phyloP scores from a whole-genome alignment of 495 filamentous ascomycete species.

The Entonaema liquescens region DNA sequence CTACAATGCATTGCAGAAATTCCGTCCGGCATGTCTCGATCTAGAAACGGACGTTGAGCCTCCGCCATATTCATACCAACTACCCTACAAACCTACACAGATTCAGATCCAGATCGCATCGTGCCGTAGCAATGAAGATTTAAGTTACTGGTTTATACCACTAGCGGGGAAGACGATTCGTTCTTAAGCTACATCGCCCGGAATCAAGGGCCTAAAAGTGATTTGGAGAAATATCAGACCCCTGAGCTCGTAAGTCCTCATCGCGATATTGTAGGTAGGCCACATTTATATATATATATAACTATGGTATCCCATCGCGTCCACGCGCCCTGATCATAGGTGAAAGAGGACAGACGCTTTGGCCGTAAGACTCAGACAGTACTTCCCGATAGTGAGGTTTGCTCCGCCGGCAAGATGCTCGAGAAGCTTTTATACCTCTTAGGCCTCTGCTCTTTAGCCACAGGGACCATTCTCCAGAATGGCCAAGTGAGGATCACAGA shows the following conservation, averaged over 20 bases:
- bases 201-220: slow-evolving; percentile 1
- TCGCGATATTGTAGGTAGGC: background rate
- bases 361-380: background rate
- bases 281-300: background rate
- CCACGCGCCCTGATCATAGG: background rate
- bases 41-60: slow-evolving; percentile 24
- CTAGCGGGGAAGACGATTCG: background rate
- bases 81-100: background rate
- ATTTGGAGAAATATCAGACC: background rate
- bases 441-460: slow-evolving; percentile 42
- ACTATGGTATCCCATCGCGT: background rate
- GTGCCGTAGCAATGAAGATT: background rate
- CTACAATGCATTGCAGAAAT: slow-evolving; percentile 38
- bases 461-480: slow-evolving; percentile 68
- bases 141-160: background rate
- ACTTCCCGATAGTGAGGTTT: background rate
- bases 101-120: slow-evolving; percentile 16
- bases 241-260: background rate
- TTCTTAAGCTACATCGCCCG: slow-evolving; percentile 1
- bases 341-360: background rate
- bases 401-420: slow-evolving; percentile 19
- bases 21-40: slow-evolving; percentile 26
- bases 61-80: slow-evolving; percentile 25
- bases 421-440: slow-evolving; percentile 25
- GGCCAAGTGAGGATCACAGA: slow-evolving; percentile 62